Evolutionary conservation across 371 early-diverging fungal species (phyloP), one percentile per base, ranked within the genome.

Genomic region (Mucor irregularis): DNA sequence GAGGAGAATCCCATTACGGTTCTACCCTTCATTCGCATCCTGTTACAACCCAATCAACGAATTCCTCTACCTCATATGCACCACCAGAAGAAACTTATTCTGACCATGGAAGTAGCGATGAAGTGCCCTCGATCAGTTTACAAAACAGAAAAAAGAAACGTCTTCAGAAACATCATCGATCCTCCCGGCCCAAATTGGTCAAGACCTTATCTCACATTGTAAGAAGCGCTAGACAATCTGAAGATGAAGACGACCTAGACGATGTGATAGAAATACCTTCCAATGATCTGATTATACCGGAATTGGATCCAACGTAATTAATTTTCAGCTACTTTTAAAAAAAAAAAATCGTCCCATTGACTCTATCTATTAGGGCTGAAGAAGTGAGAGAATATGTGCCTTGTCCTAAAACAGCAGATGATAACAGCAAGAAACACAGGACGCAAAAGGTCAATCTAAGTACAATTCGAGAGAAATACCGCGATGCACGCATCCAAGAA

Each of bases 271-370:
- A 64, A 22, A 64, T 64, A 39, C 56, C 65, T 10, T 19, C 55
- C 5, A 47, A 61, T 13, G 62, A 74, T 38, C 55, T 78, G 17
- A 73, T 78, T 31, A 63, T 78, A 51, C 75, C 74, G 11, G 72
- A 71, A 37, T 50, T 78, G 22, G 75, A 78, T 57, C 78, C 73
- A 57, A 68, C 58, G 78, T 74, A 71, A 56, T 50, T 35, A 17
- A 39, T 17, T 7, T 35, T 16, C n/a, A 31, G n/a, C 25, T 44
- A 22, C 9, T 43, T 22, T 29, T 14, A 8, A 35, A 8, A 35
- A 13, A 38, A n/a, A 38, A 38, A 38, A 38, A 38, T 26, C 24
- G 16, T 8, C 19, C 13, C n/a, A n/a, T n/a, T n/a, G 10, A 21
- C 0, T 21, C 21, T 39, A 39, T 39, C 43, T 25, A 29, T 30